Percentiles rank a stretch among this genome's conserved stretches.
phyloP scores from a whole-genome alignment of 305 asterid species.

The Rubia balearica region DNA sequence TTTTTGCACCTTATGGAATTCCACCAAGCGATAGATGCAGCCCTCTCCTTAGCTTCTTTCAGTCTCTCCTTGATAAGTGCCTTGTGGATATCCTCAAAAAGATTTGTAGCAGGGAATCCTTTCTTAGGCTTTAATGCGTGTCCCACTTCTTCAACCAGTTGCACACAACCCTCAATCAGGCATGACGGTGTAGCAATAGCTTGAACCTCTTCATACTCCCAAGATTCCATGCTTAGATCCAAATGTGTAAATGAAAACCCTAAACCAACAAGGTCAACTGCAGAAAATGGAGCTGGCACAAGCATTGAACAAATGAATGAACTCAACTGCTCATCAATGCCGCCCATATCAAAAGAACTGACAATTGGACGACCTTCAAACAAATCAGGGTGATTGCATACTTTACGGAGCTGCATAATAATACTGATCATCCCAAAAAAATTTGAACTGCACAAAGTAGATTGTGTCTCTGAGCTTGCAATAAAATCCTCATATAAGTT shows the following conservation, averaged over 20 bases:
- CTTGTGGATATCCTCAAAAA: conserved; percentile 75
- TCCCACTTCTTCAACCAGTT: conserved; percentile 37
- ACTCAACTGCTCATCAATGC: conserved; percentile 74
- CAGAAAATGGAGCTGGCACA: conserved; percentile 46
- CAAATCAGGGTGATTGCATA: conserved; percentile 98
- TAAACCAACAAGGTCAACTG: conserved; percentile 63
- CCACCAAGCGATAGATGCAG: conserved; percentile 88
- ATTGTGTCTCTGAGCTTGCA: conserved; percentile 99
- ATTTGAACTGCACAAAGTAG: conserved; percentile 87
- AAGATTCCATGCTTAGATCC: conserved; percentile 78
- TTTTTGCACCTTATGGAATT: conserved; percentile 81
- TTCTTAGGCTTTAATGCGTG: conserved; percentile 35
- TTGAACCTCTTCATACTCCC: conserved; percentile 85
- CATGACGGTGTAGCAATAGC: conserved; percentile 81
- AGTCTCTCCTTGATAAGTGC: conserved; percentile 57
- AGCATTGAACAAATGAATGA: conserved; percentile 80
- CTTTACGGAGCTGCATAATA: conserved; percentile 99
- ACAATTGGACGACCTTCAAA: conserved; percentile 99
- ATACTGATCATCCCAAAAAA: conserved; percentile 98
- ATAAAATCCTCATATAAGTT: conserved; percentile 95
- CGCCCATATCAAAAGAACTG: conserved; percentile 89
- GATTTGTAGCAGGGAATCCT: conserved; percentile 41
- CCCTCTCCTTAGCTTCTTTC: conserved; percentile 75
- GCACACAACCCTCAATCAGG: conserved; percentile 51
- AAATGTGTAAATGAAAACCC: conserved; percentile 85